Percentiles rank a stretch among this genome's conserved stretches.
phyloP scores from a whole-genome alignment of 805 yeast genomes.

The Cephaloascus albidus region DNA sequence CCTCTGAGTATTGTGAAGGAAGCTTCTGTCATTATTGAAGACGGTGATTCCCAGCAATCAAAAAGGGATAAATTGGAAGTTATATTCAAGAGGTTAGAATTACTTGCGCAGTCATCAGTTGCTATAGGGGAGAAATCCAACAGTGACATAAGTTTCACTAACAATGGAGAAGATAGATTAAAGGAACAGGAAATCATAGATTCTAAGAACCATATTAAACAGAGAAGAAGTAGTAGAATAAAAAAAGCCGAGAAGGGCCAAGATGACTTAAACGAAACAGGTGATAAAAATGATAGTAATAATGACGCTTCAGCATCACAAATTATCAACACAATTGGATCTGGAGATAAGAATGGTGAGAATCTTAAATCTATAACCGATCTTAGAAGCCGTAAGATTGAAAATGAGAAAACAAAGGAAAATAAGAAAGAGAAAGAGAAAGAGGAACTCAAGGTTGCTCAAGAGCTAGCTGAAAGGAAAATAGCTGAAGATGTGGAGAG shows the following conservation, averaged over 20 bases:
- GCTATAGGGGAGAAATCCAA: no score
- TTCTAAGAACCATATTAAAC: not conserved
- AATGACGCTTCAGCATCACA: no score
- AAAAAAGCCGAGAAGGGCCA: constrained; percentile 6
- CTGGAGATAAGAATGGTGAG: no score
- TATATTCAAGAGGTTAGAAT: not conserved
- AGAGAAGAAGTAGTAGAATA: not conserved
- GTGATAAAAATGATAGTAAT: constrained; percentile 1
- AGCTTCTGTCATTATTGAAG: no score
- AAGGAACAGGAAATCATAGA: no score
- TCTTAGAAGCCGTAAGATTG: no score
- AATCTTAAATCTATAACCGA: no score
- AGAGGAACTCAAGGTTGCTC: constrained; percentile 3
- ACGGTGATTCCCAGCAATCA: not conserved
- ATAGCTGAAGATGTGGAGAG: constrained; percentile 5
- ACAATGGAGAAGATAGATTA: no score
- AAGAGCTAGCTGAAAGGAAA: constrained; percentile 4
- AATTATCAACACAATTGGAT: no score
- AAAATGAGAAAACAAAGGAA: no score
- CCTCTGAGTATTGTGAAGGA: not conserved
- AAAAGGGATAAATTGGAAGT: not conserved
- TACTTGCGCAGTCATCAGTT: no score
- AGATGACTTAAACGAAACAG: constrained; percentile 4
- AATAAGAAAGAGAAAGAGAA: constrained; percentile 1
- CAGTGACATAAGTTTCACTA: no score